phyloP scores from a whole-genome alignment of 164 flowering plant species.

The Taxillus chinensis region DNA sequence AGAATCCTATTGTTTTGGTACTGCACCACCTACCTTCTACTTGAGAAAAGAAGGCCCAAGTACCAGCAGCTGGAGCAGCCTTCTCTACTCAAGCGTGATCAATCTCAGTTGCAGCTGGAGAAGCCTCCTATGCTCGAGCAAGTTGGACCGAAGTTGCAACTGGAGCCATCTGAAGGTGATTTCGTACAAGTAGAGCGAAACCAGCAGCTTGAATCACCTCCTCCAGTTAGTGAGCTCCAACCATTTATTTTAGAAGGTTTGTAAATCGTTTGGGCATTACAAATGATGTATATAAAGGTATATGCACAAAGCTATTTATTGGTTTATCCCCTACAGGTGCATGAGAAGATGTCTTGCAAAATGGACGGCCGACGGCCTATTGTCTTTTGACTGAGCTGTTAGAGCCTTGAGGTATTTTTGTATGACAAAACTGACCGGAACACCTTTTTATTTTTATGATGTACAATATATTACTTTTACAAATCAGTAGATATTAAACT shows the following conservation, averaged over 20 bases:
- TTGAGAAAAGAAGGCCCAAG: conserved; percentile 78
- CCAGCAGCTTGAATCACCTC: conserved; percentile 19
- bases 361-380: conserved; percentile 10
- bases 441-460: neutral
- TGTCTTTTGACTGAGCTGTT: conserved; percentile 11
- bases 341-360: conserved; percentile 25
- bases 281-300: conserved; percentile 12
- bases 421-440: neutral
- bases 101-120: conserved; percentile 17
- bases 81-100: conserved; percentile 18
- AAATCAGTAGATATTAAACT: neutral
- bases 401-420: conserved; percentile 10
- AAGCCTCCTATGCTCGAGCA: conserved; percentile 5
- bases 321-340: conserved; percentile 45
- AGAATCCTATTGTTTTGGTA: conserved; percentile 84
- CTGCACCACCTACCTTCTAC: conserved; percentile 76
- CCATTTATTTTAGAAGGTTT: conserved; percentile 65
- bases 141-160: neutral
- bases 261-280: conserved; percentile 29
- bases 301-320: conserved; percentile 18
- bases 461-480: too few relatives aligned
- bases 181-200: conserved; percentile 8
- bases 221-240: conserved; percentile 24
- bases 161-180: conserved; percentile 5
- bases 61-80: conserved; percentile 68